Evolutionary conservation across 202 grass and related monocot species (phyloP), one percentile per base, ranked within the genome.

Genomic region (Bolboschoenoplectus hybrid): DNA sequence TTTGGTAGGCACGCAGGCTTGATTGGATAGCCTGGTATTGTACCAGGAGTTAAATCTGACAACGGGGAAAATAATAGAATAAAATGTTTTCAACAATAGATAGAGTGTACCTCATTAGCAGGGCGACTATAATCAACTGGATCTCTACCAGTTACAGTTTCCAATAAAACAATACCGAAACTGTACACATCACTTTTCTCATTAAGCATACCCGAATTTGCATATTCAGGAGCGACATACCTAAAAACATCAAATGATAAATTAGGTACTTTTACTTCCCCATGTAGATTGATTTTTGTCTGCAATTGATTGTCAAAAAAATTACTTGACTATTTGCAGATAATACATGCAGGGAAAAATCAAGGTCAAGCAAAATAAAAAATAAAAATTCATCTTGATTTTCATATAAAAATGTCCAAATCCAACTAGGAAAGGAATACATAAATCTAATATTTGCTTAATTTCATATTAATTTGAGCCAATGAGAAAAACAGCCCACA

Each of bases 151-250:
- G 93, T 97, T 60, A 97, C 91, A 56, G 91, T 87, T 89, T 97
- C 95, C 85, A 97, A 87, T 19, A 97, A 87, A 16, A 97, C 88
- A 69, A 97, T 88, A 12, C 95, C 95, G 20, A 97, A 97, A 90
- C 95, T 94, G 63, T 97, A 97, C 77, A 97, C 92, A 56, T 97
- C 95, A 12, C 95, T 97, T 88, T 95, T 97, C 84, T 97, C 95
- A 87, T 97, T 97, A 62, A 97, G 74, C 90, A 97, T 91, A 44
- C 95, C 95, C 7, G 95, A 92, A 78, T 97, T 95, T 84, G 95
- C 93, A 63, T 97, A 97, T 79, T 97, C 95, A n/a, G 95, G 95
- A 56, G 95, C 95, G 56, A 97, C 95, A 49, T 97, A 97, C 86
- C 95, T 97, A 74, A 55, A 88, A 1, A 45, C 34, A 79, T n/a